Percentiles rank a stretch among this genome's conserved stretches.
Conservation (phyloP, 805 yeast species). For the Kuraishia capsulata region DNA sequence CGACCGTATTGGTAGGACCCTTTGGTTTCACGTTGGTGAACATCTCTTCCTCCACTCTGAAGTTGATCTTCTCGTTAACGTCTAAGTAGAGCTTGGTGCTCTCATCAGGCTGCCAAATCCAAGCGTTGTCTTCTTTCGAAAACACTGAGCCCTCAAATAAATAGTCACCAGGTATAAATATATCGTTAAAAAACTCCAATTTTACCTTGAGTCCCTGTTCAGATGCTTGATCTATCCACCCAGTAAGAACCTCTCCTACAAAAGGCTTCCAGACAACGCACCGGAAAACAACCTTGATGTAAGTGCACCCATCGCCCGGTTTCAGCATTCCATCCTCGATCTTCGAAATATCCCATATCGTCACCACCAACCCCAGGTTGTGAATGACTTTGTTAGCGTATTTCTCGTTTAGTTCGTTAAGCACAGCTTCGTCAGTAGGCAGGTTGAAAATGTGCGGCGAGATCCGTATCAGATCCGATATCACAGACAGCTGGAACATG, state of each 20-base stretch:
- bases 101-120: slow-evolving; percentile 82
- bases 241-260: slow-evolving; percentile 85
- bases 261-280: slow-evolving; percentile 86
- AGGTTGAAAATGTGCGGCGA: slow-evolving; percentile 78
- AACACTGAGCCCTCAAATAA: slow-evolving; percentile 50
- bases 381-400: slow-evolving; percentile 81
- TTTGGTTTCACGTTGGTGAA: slow-evolving; percentile 80
- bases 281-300: slow-evolving; percentile 65
- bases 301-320: slow-evolving; percentile 93
- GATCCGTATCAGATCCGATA: slow-evolving; percentile 78
- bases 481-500: slow-evolving; percentile 80
- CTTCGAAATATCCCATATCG: slow-evolving; percentile 76
- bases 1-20: slow-evolving; percentile 41
- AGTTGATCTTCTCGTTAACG: slow-evolving; percentile 83
- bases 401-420: slow-evolving; percentile 74
- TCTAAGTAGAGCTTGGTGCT: slow-evolving; percentile 77
- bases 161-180: slow-evolving; percentile 76
- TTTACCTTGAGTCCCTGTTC: slow-evolving; percentile 80
- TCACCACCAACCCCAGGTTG: slow-evolving; percentile 74
- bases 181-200: slow-evolving; percentile 85
- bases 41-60: slow-evolving; percentile 83
- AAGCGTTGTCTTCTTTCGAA: slow-evolving; percentile 70
- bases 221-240: slow-evolving; percentile 87
- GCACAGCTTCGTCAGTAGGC: slow-evolving; percentile 63
- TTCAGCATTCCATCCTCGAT: slow-evolving; percentile 82